A percentile compares a stretch with the other conserved stretches of the same genome.
Conservation (phyloP, 2,329 filamentous ascomycete species). For the Fusarium pseudocircinatum region DNA sequence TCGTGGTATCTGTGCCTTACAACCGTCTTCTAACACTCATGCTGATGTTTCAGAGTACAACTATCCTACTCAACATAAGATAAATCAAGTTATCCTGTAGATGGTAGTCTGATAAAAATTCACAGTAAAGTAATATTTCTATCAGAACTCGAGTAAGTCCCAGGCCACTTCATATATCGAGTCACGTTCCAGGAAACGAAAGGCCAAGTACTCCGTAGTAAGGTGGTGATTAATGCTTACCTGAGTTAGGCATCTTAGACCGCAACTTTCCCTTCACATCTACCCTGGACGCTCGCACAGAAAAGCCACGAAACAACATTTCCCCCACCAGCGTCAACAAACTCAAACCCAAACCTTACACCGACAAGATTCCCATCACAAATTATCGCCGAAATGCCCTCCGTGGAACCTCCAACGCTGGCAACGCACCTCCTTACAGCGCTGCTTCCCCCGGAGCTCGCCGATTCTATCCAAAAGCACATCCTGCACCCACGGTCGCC, state of each 20-base stretch:
- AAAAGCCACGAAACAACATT: constrained; percentile 31
- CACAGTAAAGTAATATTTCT: neutral
- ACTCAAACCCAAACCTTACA: constrained; percentile 4
- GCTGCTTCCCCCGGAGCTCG: constrained; percentile 57
- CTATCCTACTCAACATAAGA: neutral
- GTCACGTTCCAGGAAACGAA: neutral
- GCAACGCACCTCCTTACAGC: constrained; percentile 50
- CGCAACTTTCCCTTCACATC: constrained; percentile 23
- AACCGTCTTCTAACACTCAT: neutral
- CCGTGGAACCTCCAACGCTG: constrained; percentile 47
- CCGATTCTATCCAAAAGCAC: constrained; percentile 57
- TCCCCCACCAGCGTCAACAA: constrained; percentile 11
- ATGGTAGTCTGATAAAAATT: neutral
- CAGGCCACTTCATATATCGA: neutral
- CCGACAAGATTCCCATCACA: neutral
- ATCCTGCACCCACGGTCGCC: constrained; percentile 58
- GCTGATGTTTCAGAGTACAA: neutral
- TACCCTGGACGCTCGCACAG: constrained; percentile 24
- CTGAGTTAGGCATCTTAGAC: constrained; percentile 10
- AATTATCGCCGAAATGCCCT: constrained; percentile 15
- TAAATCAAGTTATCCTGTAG: neutral
- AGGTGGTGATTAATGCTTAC: neutral
- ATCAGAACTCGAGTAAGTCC: neutral
- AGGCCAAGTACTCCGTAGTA: neutral
- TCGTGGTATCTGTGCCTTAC: neutral